phyloP scores from a whole-genome alignment of 176 grass and related monocot genomes.

The Poa pratensis region DNA sequence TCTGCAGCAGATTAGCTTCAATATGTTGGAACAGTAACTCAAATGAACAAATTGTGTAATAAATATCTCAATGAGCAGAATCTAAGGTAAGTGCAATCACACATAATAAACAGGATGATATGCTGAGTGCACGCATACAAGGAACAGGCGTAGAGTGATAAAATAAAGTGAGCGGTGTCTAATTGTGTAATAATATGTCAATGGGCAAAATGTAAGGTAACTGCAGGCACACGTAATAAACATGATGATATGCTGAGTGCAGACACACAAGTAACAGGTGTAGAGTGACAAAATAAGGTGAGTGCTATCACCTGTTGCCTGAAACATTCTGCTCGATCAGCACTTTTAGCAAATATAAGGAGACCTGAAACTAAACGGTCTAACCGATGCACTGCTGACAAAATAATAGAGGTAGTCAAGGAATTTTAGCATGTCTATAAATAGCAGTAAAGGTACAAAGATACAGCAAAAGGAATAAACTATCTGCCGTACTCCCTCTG shows the following conservation, averaged over 20 bases:
- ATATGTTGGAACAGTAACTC: slow-evolving; percentile 51
- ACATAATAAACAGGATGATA: slow-evolving; percentile 15
- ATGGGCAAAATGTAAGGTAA: slow-evolving; percentile 6
- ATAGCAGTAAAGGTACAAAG: not conserved
- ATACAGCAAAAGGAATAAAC: slow-evolving; percentile 9
- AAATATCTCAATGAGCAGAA: slow-evolving; percentile 8
- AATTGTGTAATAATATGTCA: slow-evolving; percentile 8
- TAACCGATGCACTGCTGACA: slow-evolving; percentile 85
- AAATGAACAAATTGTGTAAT: slow-evolving; percentile 35
- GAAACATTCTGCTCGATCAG: slow-evolving; percentile 76
- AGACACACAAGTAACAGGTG: slow-evolving; percentile 17
- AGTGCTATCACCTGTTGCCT: slow-evolving; percentile 75
- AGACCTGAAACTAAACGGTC: slow-evolving; percentile 97
- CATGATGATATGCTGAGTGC: not conserved
- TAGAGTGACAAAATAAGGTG: slow-evolving; percentile 24
- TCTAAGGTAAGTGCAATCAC: slow-evolving; percentile 11
- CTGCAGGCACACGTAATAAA: slow-evolving; percentile 15
- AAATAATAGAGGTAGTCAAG: slow-evolving; percentile 76
- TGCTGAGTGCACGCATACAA: slow-evolving; percentile 24
- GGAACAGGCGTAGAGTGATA: slow-evolving; percentile 5
- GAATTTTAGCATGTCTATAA: slow-evolving; percentile 36
- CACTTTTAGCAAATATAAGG: slow-evolving; percentile 96
- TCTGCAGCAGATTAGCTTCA: slow-evolving; percentile 77
- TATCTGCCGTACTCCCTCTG: too few species aligned
- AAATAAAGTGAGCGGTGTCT: slow-evolving; percentile 37